These are phyloP conservation scores for Edaphochlamys debaryana DNA, from an alignment of 139 green algal species.

Conservation along the genomic window DNA sequence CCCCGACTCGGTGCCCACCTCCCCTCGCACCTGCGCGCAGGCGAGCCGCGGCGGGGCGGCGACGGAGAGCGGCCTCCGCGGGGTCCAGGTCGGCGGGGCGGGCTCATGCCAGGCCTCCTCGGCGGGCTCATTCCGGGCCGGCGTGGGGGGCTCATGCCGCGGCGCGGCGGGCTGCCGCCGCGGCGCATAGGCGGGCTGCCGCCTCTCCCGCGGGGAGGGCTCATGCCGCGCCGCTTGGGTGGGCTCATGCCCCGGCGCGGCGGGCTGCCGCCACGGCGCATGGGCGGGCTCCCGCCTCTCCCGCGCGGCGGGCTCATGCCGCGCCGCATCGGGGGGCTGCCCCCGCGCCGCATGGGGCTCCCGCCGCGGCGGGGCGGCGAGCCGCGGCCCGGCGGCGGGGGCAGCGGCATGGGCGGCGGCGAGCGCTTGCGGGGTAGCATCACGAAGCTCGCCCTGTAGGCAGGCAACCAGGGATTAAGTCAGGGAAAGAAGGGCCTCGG, in stretches of 20 bases:
- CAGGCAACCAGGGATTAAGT: no score
- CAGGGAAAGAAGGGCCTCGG: no score
- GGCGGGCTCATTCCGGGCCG: slow-evolving; percentile 8
- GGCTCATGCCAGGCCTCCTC: slow-evolving; percentile 2
- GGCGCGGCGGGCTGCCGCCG: not conserved
- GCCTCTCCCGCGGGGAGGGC: not conserved
- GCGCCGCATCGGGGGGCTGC: slow-evolving; percentile 12
- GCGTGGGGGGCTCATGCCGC: not conserved
- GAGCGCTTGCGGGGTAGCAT: slow-evolving; percentile 38
- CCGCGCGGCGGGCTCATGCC: not conserved
- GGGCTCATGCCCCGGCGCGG: not conserved
- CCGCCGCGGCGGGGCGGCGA: slow-evolving; percentile 13
- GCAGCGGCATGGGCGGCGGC: slow-evolving; percentile 18
- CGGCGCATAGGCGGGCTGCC: slow-evolving; percentile 33
- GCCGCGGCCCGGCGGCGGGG: slow-evolving; percentile 14
- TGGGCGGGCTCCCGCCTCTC: not conserved
- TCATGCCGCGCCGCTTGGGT: not conserved
- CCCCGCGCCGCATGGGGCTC: not conserved
- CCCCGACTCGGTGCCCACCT: no score
- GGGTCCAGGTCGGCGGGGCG: not conserved
- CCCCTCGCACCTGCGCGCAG: slow-evolving; percentile 27
- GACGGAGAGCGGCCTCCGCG: slow-evolving; percentile 6
- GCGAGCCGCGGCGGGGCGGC: slow-evolving; percentile 13
- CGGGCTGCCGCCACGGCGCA: not conserved
- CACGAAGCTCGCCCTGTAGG: slow-evolving; percentile 47